Percentiles rank a stretch among this genome's conserved stretches.
Evolutionary conservation across 2,329 filamentous ascomycete genomes (phyloP).

Genomic region (Paecilomyces variotii): DNA sequence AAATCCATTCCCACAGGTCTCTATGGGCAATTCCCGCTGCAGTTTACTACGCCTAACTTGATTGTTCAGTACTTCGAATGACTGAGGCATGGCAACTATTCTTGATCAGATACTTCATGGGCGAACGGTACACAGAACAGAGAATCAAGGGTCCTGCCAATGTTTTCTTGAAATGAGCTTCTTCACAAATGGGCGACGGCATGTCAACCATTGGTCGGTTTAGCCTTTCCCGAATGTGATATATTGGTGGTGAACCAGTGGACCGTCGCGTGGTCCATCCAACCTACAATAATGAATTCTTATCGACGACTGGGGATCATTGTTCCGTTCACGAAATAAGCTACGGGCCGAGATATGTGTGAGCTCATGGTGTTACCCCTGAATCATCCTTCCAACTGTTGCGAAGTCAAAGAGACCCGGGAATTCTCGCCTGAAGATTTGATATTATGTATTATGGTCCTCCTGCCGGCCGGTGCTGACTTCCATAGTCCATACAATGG

Average conservation of each 20-base stretch:
- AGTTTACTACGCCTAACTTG: not conserved
- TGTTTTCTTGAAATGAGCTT: not conserved
- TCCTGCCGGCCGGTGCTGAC: not conserved
- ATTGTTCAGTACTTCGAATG: not conserved
- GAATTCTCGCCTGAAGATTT: not conserved
- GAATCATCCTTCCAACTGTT: not conserved
- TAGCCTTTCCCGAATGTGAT: not conserved
- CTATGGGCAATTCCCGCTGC: not conserved
- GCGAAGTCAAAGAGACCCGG: not conserved
- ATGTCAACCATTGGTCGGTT: not conserved
- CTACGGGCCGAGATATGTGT: not conserved
- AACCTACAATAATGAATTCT: not conserved
- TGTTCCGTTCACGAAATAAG: not conserved
- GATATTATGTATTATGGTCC: not conserved
- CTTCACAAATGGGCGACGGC: not conserved
- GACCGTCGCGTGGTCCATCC: not conserved
- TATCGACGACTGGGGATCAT: not conserved
- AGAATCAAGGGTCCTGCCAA: not conserved
- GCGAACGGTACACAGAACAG: not conserved
- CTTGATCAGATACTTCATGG: not conserved
- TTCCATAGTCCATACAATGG: not conserved
- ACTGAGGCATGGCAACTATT: not conserved
- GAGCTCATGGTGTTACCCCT: not conserved
- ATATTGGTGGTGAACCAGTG: not conserved
- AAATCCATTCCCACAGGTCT: not conserved